phyloP scores from a whole-genome alignment of 1,139 yeast genomes.

The Saccharomyces hybrid region DNA sequence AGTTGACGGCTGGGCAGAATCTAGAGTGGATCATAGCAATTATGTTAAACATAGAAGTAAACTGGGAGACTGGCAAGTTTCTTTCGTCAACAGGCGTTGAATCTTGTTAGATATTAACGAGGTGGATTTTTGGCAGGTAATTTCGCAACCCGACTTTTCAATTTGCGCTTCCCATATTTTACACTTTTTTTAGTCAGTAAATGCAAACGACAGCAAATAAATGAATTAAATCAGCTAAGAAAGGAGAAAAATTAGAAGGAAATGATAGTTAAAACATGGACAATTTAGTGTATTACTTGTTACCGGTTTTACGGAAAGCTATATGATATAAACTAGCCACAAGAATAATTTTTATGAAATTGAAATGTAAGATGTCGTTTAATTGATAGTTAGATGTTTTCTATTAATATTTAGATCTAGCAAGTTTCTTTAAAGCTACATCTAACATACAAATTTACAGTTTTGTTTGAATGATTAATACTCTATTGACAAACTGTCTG shows the following conservation, averaged over 20 bases:
- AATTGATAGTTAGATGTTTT: no score
- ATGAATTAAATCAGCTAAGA: background rate
- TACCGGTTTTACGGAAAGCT: background rate
- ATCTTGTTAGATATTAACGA: background rate
- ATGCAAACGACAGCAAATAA: background rate
- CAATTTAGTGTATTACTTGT: background rate
- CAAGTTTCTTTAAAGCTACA: no score
- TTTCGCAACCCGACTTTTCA: background rate
- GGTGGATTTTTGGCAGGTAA: background rate
- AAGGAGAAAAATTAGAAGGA: background rate
- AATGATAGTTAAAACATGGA: background rate
- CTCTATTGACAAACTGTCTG: no score
- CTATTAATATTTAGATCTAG: background rate
- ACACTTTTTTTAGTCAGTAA: background rate
- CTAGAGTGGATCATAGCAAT: background rate
- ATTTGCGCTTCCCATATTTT: background rate
- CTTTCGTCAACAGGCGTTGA: background rate
- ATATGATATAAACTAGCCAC: no score
- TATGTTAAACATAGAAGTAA: background rate
- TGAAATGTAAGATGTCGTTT: no score
- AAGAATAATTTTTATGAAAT: background rate
- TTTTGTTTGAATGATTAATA: no score
- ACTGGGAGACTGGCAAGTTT: background rate
- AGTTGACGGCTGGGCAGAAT: background rate
- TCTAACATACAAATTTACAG: no score